These are phyloP conservation scores for Euclidium syriacum DNA, from an alignment of 345 rosid genomes.

Conservation along the genomic window DNA sequence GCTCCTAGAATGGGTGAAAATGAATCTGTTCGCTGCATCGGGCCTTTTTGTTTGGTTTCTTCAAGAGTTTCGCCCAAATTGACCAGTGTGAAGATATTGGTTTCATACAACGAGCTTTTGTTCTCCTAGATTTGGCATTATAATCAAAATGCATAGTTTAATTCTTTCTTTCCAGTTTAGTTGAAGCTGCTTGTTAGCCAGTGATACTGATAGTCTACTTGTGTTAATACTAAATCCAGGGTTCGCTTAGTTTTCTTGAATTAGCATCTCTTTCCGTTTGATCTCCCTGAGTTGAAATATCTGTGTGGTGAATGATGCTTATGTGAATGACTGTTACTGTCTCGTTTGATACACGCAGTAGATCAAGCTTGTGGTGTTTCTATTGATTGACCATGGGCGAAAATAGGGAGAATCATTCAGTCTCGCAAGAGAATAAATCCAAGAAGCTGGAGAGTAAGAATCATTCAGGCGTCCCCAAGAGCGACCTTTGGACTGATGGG, in stretches of 20 bases:
- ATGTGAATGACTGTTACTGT: not conserved
- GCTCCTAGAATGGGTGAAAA: not conserved
- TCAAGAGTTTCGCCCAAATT: not conserved
- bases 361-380: not conserved
- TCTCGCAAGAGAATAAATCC: slow-evolving; percentile 16
- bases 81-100: not conserved
- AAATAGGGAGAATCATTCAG: slow-evolving; percentile 6
- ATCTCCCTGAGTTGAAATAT: not conserved
- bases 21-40: not conserved
- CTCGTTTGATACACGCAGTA: not conserved
- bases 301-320: not conserved
- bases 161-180: not conserved
- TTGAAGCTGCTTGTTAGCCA: not conserved
- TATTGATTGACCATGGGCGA: slow-evolving; percentile 11
- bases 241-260: not conserved
- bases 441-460: slow-evolving; percentile 22
- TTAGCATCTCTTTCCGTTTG: not conserved
- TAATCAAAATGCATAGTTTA: too few species aligned
- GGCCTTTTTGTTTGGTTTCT: not conserved
- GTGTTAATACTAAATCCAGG: not conserved
- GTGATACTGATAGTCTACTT: not conserved
- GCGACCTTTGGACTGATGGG: slow-evolving; percentile 80
- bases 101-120: not conserved
- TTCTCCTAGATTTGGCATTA: too few species aligned
- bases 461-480: slow-evolving; percentile 28